phyloP scores from a whole-genome alignment of 2,329 filamentous ascomycete genomes.

The Phaeosphaeria sp. region DNA sequence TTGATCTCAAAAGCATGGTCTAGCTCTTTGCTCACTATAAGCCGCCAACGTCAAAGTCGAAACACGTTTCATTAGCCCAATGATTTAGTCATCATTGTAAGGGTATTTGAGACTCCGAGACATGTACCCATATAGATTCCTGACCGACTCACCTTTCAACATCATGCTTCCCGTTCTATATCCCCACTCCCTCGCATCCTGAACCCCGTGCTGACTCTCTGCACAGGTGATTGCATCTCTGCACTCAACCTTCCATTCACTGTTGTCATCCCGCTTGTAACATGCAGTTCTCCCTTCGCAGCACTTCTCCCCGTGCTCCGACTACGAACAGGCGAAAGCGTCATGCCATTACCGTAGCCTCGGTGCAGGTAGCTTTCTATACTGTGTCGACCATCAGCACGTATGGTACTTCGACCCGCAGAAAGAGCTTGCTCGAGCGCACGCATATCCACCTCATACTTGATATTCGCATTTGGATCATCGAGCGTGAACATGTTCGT shows the following conservation, averaged over 20 bases:
- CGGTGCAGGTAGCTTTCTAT: slow-evolving; percentile 38
- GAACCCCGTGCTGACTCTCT: slow-evolving; percentile 43
- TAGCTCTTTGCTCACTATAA: not conserved
- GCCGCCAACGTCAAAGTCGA: too few species aligned
- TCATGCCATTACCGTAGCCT: slow-evolving; percentile 13
- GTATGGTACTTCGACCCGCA: slow-evolving; percentile 32
- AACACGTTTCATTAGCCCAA: too few species aligned
- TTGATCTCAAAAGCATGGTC: not conserved
- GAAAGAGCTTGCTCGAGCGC: slow-evolving; percentile 36
- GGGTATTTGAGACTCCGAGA: not conserved
- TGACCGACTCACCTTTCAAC: not conserved
- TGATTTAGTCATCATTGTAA: not conserved
- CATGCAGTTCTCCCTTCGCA: slow-evolving; percentile 15
- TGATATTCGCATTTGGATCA: slow-evolving; percentile 20
- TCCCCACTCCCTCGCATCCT: slow-evolving; percentile 40
- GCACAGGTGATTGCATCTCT: slow-evolving; percentile 27
- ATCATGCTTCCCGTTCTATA: slow-evolving; percentile 22
- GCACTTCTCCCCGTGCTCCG: slow-evolving; percentile 33
- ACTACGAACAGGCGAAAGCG: slow-evolving; percentile 40
- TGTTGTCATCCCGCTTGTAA: slow-evolving; percentile 16
- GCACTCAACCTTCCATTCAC: slow-evolving; percentile 23
- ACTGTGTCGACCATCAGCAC: slow-evolving; percentile 28
- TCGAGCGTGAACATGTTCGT: slow-evolving; percentile 5
- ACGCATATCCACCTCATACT: slow-evolving; percentile 30
- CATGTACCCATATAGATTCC: not conserved